phyloP scores from a whole-genome alignment of 352 stramenopile genomes.

The Globisporangium nunn region DNA sequence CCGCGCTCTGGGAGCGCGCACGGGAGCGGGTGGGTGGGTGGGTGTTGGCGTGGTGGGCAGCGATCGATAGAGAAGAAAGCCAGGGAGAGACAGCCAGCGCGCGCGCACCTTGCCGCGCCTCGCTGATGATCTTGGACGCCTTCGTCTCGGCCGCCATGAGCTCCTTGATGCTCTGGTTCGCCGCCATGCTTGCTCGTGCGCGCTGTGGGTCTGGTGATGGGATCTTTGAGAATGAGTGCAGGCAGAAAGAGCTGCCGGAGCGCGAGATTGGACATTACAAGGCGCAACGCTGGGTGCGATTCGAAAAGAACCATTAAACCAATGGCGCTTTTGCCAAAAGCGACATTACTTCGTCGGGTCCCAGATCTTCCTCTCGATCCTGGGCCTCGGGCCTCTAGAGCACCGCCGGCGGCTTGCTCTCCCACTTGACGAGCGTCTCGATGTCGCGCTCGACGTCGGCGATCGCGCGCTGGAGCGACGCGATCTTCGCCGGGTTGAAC shows the following conservation, averaged over 20 bases:
- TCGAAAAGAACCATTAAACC: too few species aligned
- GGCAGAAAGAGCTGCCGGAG: too few species aligned
- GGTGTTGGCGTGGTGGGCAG: too few species aligned
- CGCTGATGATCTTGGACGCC: slow-evolving; percentile 87
- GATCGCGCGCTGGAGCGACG: slow-evolving; percentile 38
- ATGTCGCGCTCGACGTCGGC: slow-evolving; percentile 57
- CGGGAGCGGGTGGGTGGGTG: too few species aligned
- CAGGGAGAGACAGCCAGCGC: neutral
- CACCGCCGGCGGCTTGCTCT: slow-evolving; percentile 19
- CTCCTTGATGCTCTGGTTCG: slow-evolving; percentile 88
- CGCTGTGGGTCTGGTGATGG: slow-evolving; percentile 2
- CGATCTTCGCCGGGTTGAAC: slow-evolving; percentile 31
- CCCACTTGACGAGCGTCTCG: slow-evolving; percentile 41
- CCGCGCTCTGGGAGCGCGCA: slow-evolving; percentile 43
- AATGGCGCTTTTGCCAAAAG: too few species aligned
- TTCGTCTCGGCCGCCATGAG: slow-evolving; percentile 87
- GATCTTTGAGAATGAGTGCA: neutral
- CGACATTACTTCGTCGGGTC: too few species aligned
- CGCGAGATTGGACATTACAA: too few species aligned
- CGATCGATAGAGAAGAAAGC: neutral
- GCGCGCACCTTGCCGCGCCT: slow-evolving; percentile 64
- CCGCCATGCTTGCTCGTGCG: slow-evolving; percentile 38
- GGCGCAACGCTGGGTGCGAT: too few species aligned
- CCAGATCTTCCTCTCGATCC: too few species aligned
- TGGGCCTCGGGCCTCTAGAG: neutral